Evolutionary conservation across 83 land plant genomes (phyloP).

Genomic region (Picea abies): DNA sequence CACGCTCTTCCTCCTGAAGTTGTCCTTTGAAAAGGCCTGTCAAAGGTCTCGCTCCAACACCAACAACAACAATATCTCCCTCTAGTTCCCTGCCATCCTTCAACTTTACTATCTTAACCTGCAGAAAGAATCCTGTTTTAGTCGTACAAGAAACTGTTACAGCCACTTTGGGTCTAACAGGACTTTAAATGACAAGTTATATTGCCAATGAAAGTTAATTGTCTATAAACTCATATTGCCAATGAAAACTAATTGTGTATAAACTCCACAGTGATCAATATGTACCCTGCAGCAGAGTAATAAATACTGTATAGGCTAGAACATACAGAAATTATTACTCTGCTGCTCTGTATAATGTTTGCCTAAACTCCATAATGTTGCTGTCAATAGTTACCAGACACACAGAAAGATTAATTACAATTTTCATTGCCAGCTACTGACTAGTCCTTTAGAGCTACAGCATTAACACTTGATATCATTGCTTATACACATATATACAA

Average conservation of each 20-base stretch:
- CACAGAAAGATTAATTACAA: no score
- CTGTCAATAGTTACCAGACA: no score
- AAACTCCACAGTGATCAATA: no score
- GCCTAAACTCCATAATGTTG: neutral
- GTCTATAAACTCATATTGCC: neutral
- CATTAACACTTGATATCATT: neutral
- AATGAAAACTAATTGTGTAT: no score
- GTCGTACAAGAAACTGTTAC: neutral
- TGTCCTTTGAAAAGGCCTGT: conserved; percentile 81
- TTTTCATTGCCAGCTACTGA: neutral
- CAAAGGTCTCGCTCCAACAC: conserved; percentile 90
- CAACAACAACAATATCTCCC: conserved; percentile 89
- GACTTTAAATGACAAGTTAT: neutral
- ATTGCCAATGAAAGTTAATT: neutral
- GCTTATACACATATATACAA: neutral
- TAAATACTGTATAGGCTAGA: no score
- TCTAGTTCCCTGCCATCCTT: conserved; percentile 83
- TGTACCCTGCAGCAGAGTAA: no score
- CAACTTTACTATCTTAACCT: conserved; percentile 82
- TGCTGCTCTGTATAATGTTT: no score
- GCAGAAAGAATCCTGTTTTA: neutral
- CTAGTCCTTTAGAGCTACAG: neutral
- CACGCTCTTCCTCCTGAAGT: conserved; percentile 87
- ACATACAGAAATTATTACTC: no score
- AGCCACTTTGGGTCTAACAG: neutral